A percentile compares a stretch with the other conserved stretches of the same genome.
Conservation (phyloP, 1,139 yeast genomes). For the Yamadazyma diospyri region DNA sequence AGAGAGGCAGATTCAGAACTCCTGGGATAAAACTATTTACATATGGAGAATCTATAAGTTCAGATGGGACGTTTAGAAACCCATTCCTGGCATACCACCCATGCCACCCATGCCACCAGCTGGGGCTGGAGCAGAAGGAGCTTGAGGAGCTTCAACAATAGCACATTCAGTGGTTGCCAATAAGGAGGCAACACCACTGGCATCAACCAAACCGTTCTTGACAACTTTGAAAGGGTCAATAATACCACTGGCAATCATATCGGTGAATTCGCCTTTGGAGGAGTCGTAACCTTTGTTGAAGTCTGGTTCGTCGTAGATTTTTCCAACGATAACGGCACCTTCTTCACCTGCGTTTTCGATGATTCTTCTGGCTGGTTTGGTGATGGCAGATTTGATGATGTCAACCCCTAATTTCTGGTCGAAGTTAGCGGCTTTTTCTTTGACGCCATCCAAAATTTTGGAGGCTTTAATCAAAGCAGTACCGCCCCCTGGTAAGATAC, state of each 20-base stretch:
- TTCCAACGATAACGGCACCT: conserved; percentile 96
- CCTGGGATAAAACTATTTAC: conserved; percentile 13
- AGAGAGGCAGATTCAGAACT: too few relatives aligned
- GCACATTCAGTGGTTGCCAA: conserved; percentile 99
- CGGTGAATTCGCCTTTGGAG: conserved; percentile 89
- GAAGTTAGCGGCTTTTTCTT: conserved; percentile 72
- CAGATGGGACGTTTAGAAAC: conserved; percentile 11
- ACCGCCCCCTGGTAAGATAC: conserved; percentile 99
- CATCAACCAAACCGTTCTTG: conserved; percentile 94
- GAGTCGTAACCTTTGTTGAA: conserved; percentile 95
- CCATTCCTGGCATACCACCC: conserved; percentile 30
- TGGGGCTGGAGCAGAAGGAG: conserved; percentile 67
- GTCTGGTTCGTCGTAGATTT: conserved; percentile 80
- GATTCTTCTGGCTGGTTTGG: conserved; percentile 95
- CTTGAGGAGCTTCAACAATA: conserved; percentile 95
- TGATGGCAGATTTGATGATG: conserved; percentile 90
- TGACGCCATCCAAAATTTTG: conserved; percentile 69
- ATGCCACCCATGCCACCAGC: conserved; percentile 53
- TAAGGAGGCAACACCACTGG: conserved; percentile 96
- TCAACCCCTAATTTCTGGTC: conserved; percentile 98
- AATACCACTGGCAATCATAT: conserved; percentile 96
- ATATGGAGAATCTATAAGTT: conserved; percentile 6
- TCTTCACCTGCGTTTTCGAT: conserved; percentile 99
- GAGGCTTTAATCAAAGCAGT: conserved; percentile 97
- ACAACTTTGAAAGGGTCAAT: conserved; percentile 99